A percentile compares a stretch with the other conserved stretches of the same genome.
Evolutionary conservation across 257 asterid genomes (phyloP).

Genomic region (Solanum paucissectum): DNA sequence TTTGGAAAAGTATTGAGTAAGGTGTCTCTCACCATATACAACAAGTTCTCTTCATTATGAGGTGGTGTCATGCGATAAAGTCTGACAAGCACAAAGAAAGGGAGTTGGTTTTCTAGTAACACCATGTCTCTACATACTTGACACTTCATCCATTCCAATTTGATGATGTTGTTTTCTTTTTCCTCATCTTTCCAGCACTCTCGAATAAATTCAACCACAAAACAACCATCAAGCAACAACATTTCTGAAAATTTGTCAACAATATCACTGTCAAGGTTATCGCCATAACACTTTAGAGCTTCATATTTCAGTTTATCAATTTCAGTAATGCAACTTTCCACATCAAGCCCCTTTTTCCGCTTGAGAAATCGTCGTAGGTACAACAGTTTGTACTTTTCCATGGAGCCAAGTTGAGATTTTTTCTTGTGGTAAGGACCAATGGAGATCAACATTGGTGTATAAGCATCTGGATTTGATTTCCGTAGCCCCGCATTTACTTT

Average conservation of each 20-base stretch:
- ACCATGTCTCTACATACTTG: conserved; percentile 1
- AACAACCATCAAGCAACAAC: conserved; percentile 10
- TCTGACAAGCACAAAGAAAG: background rate
- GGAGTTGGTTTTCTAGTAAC: conserved; percentile 3
- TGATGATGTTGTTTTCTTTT: background rate
- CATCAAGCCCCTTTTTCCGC: background rate
- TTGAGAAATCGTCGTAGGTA: background rate
- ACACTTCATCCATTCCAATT: background rate
- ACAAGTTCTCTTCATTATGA: background rate
- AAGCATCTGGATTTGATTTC: background rate
- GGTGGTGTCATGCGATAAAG: background rate
- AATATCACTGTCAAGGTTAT: background rate
- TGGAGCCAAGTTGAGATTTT: background rate
- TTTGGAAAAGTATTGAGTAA: background rate
- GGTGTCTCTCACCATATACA: background rate
- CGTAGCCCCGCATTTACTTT: background rate
- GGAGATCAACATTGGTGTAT: background rate
- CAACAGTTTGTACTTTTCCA: background rate
- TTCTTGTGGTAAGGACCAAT: background rate
- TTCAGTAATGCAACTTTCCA: background rate
- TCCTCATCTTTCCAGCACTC: background rate
- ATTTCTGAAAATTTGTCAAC: background rate
- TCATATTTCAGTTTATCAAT: background rate
- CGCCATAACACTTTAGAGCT: background rate
- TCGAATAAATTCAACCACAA: conserved; percentile 4